Evolutionary conservation across 345 rosid genomes (phyloP).

Genomic region (Psidium guajava): DNA sequence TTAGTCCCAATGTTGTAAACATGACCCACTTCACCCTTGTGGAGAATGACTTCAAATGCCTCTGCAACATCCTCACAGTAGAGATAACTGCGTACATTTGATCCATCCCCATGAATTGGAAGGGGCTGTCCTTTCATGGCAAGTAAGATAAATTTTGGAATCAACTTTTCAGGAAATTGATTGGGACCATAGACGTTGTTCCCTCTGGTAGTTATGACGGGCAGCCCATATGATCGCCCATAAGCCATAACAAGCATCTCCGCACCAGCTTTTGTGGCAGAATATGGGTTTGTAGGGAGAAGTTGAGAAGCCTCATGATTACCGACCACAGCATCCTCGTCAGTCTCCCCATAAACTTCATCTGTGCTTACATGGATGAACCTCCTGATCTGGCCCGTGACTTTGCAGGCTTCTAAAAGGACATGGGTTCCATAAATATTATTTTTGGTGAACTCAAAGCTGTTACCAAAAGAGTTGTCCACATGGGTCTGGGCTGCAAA

Average conservation of each 20-base stretch:
- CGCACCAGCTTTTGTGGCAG: slow-evolving; percentile 43
- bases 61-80: slow-evolving; percentile 45
- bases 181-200: slow-evolving; percentile 40
- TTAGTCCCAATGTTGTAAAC: slow-evolving; percentile 41
- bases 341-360: slow-evolving; percentile 42
- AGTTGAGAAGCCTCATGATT: slow-evolving; percentile 42
- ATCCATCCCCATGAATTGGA: slow-evolving; percentile 42
- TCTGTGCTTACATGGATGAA: slow-evolving; percentile 46
- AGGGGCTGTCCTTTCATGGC: slow-evolving; percentile 36
- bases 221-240: slow-evolving; percentile 36
- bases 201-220: slow-evolving; percentile 40
- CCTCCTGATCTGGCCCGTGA: slow-evolving; percentile 35
- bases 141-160: slow-evolving; percentile 33
- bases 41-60: slow-evolving; percentile 37
- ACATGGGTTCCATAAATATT: slow-evolving; percentile 43
- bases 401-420: slow-evolving; percentile 39
- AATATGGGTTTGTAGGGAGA: slow-evolving; percentile 38
- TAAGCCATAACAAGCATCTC: slow-evolving; percentile 50
- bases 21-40: slow-evolving; percentile 45
- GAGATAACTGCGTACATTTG: slow-evolving; percentile 35
- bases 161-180: slow-evolving; percentile 35
- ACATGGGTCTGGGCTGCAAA: slow-evolving; percentile 45
- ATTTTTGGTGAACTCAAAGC: slow-evolving; percentile 44
- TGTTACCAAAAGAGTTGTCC: slow-evolving; percentile 38
- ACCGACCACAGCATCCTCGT: slow-evolving; percentile 40